Base-by-base conservation (phyloP, 768 basidiomycete species). In the Hortiboletus campestris region DNA sequence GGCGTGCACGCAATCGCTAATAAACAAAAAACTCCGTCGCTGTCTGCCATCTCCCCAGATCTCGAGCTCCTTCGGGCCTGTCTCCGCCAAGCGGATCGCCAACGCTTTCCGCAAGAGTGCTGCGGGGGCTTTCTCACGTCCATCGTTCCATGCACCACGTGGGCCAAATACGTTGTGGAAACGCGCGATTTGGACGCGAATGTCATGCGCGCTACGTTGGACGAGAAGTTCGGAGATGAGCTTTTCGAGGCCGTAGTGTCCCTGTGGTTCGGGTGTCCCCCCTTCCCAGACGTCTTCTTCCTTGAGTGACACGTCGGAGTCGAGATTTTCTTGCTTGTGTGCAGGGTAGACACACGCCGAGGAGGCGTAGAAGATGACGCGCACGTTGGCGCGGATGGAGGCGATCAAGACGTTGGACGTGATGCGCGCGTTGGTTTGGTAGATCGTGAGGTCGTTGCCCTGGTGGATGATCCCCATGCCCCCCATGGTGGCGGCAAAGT, bases 131-230 rank as follows among this genome's bases (percentile, higher is more conserved):
- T 84, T 84, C 68, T 85, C 84, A 11, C 76, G 76, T 0, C 84
- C 84, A 36, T 76, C 72, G 46, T 66, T 70, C 81, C 80, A 85
- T 1, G 79, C 70, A 0, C 80, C 80, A 10, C 76, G 72, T 1
- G 82, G 83, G 12, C 84, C 83, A 54, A 75, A 84, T 14, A 85
- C 72, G 51, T 85, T 84, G 49, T 85, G 83, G 55, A 85, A 82
- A 1, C 84, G 76, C 0, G 80, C 80, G 44, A 84, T 76, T 14
- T 72, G 75, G 31, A 82, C 61, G 13, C 72, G 60, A 20, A 84
- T 67, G 11, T 60, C 61, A 1, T 63, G 51, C 1, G 66, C 49
- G 46, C 69, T 70, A 19, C 71, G 74, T 1, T 60, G 61, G 3
- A 83, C 56, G 14, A 84, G 68, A 16, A 78, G 66, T 60, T 85